A percentile compares a stretch with the other conserved stretches of the same genome.
Evolutionary conservation across 1,139 yeast genomes (phyloP).

Genomic region (Magnusiomyces paraingens): DNA sequence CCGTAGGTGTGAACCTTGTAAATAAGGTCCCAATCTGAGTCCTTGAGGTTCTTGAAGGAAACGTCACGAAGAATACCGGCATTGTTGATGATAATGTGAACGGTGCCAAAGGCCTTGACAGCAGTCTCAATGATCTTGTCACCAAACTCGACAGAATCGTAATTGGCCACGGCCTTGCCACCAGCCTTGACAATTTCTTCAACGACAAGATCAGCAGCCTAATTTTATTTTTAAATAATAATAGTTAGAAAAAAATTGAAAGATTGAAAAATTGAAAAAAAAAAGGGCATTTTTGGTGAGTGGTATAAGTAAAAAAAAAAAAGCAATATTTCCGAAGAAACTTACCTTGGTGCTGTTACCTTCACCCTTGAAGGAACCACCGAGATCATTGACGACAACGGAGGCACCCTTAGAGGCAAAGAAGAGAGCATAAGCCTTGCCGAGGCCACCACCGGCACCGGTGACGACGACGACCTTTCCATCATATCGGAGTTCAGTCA

Average conservation of each 20-base stretch:
- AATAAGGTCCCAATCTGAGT: slow-evolving; percentile 71
- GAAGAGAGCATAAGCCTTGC: slow-evolving; percentile 79
- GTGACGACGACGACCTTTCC: slow-evolving; percentile 87
- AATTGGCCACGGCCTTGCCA: slow-evolving; percentile 89
- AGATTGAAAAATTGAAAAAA: not conserved
- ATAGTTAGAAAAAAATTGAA: not conserved
- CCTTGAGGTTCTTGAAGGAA: slow-evolving; percentile 71
- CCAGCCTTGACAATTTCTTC: slow-evolving; percentile 70
- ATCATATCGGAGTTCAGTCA: slow-evolving; percentile 44
- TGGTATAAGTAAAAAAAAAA: not conserved
- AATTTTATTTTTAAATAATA: slow-evolving; percentile 16
- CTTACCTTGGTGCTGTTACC: slow-evolving; percentile 23
- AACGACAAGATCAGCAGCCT: slow-evolving; percentile 86
- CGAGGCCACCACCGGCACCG: slow-evolving; percentile 98
- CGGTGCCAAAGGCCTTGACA: slow-evolving; percentile 77
- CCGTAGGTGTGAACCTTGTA: slow-evolving; percentile 86
- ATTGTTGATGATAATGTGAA: slow-evolving; percentile 84
- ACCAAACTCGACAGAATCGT: slow-evolving; percentile 85
- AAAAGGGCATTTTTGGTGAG: slow-evolving; percentile 38
- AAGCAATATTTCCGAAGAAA: not conserved
- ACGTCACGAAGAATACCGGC: slow-evolving; percentile 83
- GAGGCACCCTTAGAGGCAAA: slow-evolving; percentile 90
- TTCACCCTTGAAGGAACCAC: slow-evolving; percentile 72
- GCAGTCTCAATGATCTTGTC: slow-evolving; percentile 85
- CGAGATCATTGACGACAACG: slow-evolving; percentile 87